Base-by-base conservation (phyloP, 768 basidiomycete species). In the Gymnopilus junonius region DNA sequence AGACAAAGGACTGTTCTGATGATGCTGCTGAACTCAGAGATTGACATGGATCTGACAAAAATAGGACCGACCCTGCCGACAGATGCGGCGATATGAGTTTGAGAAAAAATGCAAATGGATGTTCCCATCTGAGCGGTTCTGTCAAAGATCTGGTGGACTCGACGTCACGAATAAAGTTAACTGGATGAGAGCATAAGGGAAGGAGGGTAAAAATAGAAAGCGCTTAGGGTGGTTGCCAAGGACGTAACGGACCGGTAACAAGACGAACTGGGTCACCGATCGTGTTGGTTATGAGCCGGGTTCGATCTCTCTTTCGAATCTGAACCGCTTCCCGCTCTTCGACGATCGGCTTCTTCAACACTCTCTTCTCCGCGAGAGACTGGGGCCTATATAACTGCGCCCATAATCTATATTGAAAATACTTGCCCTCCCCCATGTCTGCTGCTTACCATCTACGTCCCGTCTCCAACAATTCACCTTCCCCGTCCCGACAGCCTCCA, bases 381-480 rank as follows among this genome's bases (percentile, higher is more conserved):
- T 51, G 65, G 64, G 65, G 66, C 70, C 65, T 76, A 75, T 74
- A 77, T 71, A 68, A 71, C 43, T 48, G 50, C 59, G 56, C 59
- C 51, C 59, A 56, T 34, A 58, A 61, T 63, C 32, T 51, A 40
- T 57, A 35, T 29, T 37, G 21, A 4, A 21, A n/a, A 29, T 55
- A 37, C 57, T 62, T 55, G 39, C 23, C 61, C 35, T 68, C 59
- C n/a, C 70, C 66, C 54, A 69, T 70, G 63, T 67, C 69, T 55
- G 72, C 76, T 67, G 66, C 79, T 51, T 87, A 82, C 76, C 83
- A 83, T 69, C 84, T 88, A 43, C 86, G 87, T 59, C 88, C 87
- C 35, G 83, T 88, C 62, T 69, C 80, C 3, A 77, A 81, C 58
- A 69, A 65, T 46, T 77, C 82, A 5, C 81, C 83, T 53, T 85